Percentiles rank a stretch among this genome's conserved stretches.
Evolutionary conservation across 352 stramenopile genomes (phyloP).

Genomic region (Phytophthora tubulina): DNA sequence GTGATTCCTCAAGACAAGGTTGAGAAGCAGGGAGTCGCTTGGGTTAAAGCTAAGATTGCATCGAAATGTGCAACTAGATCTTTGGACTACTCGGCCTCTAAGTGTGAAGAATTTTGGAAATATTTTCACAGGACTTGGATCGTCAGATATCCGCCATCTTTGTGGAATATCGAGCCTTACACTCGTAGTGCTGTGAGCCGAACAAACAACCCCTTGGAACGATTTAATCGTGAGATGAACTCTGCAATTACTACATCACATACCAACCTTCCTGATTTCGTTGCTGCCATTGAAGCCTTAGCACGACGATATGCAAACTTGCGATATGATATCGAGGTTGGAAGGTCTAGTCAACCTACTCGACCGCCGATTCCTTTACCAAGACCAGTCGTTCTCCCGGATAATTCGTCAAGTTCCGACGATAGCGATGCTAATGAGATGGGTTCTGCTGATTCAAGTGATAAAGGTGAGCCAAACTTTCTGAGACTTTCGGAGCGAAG

Average conservation of each 20-base stretch:
- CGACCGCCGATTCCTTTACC: neutral
- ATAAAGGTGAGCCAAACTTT: no score
- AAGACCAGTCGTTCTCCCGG: neutral
- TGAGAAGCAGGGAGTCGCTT: constrained; percentile 9
- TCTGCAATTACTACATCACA: constrained; percentile 18
- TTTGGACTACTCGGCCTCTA: neutral
- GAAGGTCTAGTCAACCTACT: neutral
- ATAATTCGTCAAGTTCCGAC: neutral
- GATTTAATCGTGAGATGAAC: constrained; percentile 38
- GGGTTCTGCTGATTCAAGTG: no score
- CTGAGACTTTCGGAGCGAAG: no score
- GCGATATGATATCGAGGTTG: neutral
- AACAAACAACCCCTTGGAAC: constrained; percentile 33
- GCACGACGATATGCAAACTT: neutral
- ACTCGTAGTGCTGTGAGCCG: neutral
- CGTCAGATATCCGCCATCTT: neutral
- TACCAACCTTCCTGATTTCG: constrained; percentile 24
- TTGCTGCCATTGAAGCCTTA: constrained; percentile 21
- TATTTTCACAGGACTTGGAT: constrained; percentile 14
- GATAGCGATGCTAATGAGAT: no score
- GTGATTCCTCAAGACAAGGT: constrained; percentile 6
- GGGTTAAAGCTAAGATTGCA: constrained; percentile 6
- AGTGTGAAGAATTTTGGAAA: constrained; percentile 7
- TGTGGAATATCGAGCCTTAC: constrained; percentile 16
- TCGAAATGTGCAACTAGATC: neutral